These are phyloP conservation scores for Clathrospora elynae DNA, from an alignment of 2,329 filamentous ascomycete genomes.

Conservation along the genomic window DNA sequence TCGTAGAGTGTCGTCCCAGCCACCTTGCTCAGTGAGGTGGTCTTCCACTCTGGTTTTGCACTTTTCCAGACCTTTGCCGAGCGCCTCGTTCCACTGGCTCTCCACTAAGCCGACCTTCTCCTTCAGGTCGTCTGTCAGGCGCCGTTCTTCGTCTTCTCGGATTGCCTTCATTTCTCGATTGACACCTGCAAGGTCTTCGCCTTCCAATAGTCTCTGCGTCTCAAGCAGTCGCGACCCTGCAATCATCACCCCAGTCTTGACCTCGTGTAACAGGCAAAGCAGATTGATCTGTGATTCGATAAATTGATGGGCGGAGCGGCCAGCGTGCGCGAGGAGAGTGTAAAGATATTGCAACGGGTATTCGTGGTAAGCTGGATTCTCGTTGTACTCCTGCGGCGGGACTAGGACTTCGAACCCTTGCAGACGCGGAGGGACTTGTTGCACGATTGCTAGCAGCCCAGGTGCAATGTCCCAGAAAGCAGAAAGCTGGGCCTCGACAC, in stretches of 20 bases:
- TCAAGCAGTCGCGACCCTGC: slow-evolving; percentile 71
- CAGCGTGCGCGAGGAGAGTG: slow-evolving; percentile 80
- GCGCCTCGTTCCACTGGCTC: slow-evolving; percentile 84
- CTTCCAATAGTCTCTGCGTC: slow-evolving; percentile 59
- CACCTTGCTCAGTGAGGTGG: slow-evolving; percentile 77
- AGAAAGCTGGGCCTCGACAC: slow-evolving; percentile 87
- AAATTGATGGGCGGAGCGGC: slow-evolving; percentile 94
- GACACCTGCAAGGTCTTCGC: slow-evolving; percentile 48
- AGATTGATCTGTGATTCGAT: slow-evolving; percentile 94
- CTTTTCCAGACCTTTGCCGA: slow-evolving; percentile 75
- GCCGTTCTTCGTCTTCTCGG: slow-evolving; percentile 68
- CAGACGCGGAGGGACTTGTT: slow-evolving; percentile 72
- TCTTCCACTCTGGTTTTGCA: slow-evolving; percentile 76
- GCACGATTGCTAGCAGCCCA: slow-evolving; percentile 74
- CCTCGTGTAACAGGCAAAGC: slow-evolving; percentile 86
- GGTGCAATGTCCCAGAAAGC: slow-evolving; percentile 99
- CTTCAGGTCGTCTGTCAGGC: slow-evolving; percentile 83
- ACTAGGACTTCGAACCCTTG: slow-evolving; percentile 73
- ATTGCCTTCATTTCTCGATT: slow-evolving; percentile 61
- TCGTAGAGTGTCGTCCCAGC: slow-evolving; percentile 74
- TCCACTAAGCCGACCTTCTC: slow-evolving; percentile 91
- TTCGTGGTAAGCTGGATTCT: slow-evolving; percentile 80
- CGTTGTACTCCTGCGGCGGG: slow-evolving; percentile 76
- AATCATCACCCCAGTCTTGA: slow-evolving; percentile 76
- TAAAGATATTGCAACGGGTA: slow-evolving; percentile 92